phyloP scores from a whole-genome alignment of 1,284 basidiomycete species.

The Ustilago cynodontis region DNA sequence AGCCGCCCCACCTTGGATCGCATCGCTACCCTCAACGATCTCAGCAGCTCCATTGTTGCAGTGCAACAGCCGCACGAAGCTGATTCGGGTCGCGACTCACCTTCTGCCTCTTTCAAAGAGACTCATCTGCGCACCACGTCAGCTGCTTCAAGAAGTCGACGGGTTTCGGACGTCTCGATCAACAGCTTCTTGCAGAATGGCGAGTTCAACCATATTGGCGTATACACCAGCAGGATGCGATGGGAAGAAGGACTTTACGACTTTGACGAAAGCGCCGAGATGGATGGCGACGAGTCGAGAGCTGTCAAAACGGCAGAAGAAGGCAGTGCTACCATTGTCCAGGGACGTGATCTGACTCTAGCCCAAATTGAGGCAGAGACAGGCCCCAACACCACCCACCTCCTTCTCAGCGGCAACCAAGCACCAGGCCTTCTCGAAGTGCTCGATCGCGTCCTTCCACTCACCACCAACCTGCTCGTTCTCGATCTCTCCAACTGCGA shows the following conservation, averaged over 20 bases:
- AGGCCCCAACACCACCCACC: slow-evolving; percentile 49
- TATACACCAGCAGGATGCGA: slow-evolving; percentile 36
- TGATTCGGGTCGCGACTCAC: slow-evolving; percentile 11
- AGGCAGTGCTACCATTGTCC: slow-evolving; percentile 50
- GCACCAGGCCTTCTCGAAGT: slow-evolving; percentile 25
- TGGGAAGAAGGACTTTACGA: slow-evolving; percentile 53
- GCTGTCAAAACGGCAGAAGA: slow-evolving; percentile 51
- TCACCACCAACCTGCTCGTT: slow-evolving; percentile 52
- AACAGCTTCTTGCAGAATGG: slow-evolving; percentile 45
- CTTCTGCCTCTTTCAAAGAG: slow-evolving; percentile 1
- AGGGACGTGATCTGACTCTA: slow-evolving; percentile 32
- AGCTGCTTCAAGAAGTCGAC: slow-evolving; percentile 20
- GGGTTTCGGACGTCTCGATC: slow-evolving; percentile 42
- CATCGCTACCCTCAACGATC: slow-evolving; percentile 22
- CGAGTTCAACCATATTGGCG: slow-evolving; percentile 49
- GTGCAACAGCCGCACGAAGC: slow-evolving; percentile 14
- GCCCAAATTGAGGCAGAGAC: slow-evolving; percentile 45
- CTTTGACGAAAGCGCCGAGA: slow-evolving; percentile 48
- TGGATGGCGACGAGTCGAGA: slow-evolving; percentile 41
- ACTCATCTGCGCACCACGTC: slow-evolving; percentile 30
- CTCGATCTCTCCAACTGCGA: slow-evolving; percentile 76
- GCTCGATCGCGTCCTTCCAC: slow-evolving; percentile 45
- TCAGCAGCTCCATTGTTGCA: slow-evolving; percentile 21
- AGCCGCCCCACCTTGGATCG: slow-evolving; percentile 19
- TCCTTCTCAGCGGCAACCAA: slow-evolving; percentile 44